Base-by-base conservation (phyloP, 202 grass and related monocot genomes). In the Dendrocalamus latiflorus region DNA sequence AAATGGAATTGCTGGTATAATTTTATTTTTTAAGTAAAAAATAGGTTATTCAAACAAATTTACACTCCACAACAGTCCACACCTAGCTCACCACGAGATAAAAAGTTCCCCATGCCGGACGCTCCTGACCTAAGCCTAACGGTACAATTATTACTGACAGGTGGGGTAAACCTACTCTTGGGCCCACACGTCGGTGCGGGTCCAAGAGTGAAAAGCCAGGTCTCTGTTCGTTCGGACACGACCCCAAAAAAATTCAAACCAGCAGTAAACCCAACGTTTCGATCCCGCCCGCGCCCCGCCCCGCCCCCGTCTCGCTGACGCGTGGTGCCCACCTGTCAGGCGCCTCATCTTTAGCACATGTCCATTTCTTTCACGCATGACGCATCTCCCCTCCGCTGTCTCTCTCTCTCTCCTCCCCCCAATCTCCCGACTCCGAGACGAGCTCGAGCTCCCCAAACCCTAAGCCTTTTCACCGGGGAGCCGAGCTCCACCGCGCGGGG, bases 201-300 rank as follows among this genome's bases (percentile, higher is more conserved):
- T 0, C 0, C 0, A 0, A 0, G 21, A 0, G 1, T 0, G 1
- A 1, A n/a, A 26, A 20, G 1, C 9, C 4, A 0, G 28, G 79
- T 51, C 3, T 6, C 14, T 0, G 34, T 1, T 21, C 21, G 20
- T 60, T 83, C 79, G 79, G 83, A 86, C 83, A 86, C 67, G 20
- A 74, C 83, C 67, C 65, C 60, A 68, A 86, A 86, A 89, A 16
- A 69, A 62, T 86, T 90, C 67, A 90, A 90, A 90, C 67, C 66
- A 47, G 79, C 68, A 21, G 78, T 47, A 73, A 21, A 74, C 6
- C 37, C 58, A 83, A 14, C 42, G 7, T 65, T 83, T 74, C 34
- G 79, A 86, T 78, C 83, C 88, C 83, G 79, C 83, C 83, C 83
- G 74, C 83, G 79, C 78, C 3, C 6, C 5, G 79, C 78, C 30